These are phyloP conservation scores for Cryptococcus hybrid DNA, from an alignment of 1,284 basidiomycete species.

Conservation along the genomic window DNA sequence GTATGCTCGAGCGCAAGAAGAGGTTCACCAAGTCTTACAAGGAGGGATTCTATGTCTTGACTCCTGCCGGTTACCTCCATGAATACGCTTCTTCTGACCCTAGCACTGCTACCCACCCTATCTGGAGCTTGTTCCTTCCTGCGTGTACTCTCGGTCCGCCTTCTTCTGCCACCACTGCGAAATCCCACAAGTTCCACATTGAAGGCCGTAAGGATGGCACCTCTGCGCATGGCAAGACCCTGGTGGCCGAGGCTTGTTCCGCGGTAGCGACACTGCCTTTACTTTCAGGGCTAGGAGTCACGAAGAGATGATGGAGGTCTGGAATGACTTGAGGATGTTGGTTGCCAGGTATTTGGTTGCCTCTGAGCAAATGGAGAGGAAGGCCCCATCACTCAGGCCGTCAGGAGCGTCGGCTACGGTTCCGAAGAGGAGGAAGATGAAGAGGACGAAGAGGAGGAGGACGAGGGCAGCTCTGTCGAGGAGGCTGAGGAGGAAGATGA, in stretches of 20 bases:
- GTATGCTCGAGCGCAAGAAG: slow-evolving; percentile 94
- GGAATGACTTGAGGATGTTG: slow-evolving; percentile 97
- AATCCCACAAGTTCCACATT: slow-evolving; percentile 96
- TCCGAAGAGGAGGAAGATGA: slow-evolving; percentile 66
- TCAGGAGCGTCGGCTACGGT: slow-evolving; percentile 78
- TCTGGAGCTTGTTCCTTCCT: slow-evolving; percentile 90
- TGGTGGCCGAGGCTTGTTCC: slow-evolving; percentile 58
- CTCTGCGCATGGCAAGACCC: slow-evolving; percentile 55
- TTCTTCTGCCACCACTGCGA: slow-evolving; percentile 63
- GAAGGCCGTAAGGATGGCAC: slow-evolving; percentile 77
- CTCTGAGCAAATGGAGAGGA: slow-evolving; percentile 86
- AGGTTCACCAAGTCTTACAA: slow-evolving; percentile 89
- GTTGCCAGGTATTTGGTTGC: slow-evolving; percentile 95
- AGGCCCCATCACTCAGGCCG: slow-evolving; percentile 90
- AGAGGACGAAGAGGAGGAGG: slow-evolving; percentile 64
- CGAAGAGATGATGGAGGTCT: slow-evolving; percentile 99
- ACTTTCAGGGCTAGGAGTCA: slow-evolving; percentile 86
- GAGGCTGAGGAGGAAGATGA: slow-evolving; percentile 61
- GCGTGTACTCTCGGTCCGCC: slow-evolving; percentile 95
- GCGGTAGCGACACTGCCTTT: slow-evolving; percentile 65
- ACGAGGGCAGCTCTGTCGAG: slow-evolving; percentile 68
- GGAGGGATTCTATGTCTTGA: slow-evolving; percentile 89
- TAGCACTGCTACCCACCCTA: slow-evolving; percentile 62
- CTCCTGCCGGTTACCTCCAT: slow-evolving; percentile 93
- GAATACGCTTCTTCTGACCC: slow-evolving; percentile 84